These are phyloP conservation scores for Catharanthus roseus DNA, from an alignment of 257 asterid species.

Conservation along the genomic window DNA sequence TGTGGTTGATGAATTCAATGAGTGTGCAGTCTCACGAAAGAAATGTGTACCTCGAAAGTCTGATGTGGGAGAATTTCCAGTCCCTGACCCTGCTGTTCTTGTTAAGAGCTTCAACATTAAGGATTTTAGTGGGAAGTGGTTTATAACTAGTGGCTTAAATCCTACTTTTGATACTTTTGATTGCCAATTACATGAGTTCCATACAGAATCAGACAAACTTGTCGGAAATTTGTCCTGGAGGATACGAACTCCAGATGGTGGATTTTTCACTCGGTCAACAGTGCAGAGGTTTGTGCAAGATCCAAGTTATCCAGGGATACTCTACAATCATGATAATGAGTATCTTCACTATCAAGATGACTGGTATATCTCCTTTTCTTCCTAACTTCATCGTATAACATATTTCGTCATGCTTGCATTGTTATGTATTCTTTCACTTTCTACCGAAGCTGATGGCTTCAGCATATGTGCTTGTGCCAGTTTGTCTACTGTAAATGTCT, in stretches of 20 bases:
- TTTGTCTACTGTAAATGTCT: not conserved
- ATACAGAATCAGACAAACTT: constrained; percentile 58
- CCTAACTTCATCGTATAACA: not conserved
- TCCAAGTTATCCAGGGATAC: constrained; percentile 72
- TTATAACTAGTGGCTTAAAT: constrained; percentile 73
- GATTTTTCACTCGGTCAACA: constrained; percentile 75
- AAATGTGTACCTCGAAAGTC: constrained; percentile 96
- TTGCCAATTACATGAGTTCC: constrained; percentile 93
- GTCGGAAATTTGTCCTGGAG: constrained; percentile 78
- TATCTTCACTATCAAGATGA: constrained; percentile 96
- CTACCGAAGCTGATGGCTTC: not conserved
- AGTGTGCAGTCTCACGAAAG: constrained; percentile 95
- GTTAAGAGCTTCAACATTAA: constrained; percentile 66
- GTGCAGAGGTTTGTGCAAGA: constrained; percentile 79
- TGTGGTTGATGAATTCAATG: constrained; percentile 87
- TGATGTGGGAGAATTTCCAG: constrained; percentile 91
- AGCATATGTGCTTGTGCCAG: not conserved
- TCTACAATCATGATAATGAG: constrained; percentile 90
- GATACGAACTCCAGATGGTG: constrained; percentile 78
- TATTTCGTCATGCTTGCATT: not conserved
- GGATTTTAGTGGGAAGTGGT: constrained; percentile 89
- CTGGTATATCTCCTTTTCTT: constrained; percentile 44
- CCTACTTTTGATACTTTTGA: constrained; percentile 88
- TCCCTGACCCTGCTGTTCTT: constrained; percentile 64
- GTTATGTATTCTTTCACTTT: not conserved